A percentile compares a stretch with the other conserved stretches of the same genome.
Evolutionary conservation across 805 yeast species (phyloP).

Genomic region (Candida pini): DNA sequence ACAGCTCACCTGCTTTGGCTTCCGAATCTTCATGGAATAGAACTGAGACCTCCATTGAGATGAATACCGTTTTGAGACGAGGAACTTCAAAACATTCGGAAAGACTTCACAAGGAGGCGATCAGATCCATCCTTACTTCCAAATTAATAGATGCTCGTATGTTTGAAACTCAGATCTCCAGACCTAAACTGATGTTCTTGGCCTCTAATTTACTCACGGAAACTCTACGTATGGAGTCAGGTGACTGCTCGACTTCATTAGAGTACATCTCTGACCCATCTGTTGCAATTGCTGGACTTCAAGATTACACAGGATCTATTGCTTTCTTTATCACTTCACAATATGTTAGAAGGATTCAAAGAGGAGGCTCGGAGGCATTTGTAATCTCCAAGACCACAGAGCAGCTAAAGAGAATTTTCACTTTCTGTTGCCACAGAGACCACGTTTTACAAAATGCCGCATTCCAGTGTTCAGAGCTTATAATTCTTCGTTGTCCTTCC

Average conservation of each 20-base stretch:
- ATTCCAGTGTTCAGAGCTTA: constrained; percentile 62
- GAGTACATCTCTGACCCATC: constrained; percentile 86
- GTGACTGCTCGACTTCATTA: constrained; percentile 74
- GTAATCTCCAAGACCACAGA: constrained; percentile 53
- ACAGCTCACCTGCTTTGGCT: constrained; percentile 82
- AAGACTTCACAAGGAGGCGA: constrained; percentile 63
- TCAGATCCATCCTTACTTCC: constrained; percentile 44
- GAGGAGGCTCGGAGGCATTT: constrained; percentile 50
- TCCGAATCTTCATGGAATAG: constrained; percentile 74
- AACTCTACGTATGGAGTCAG: constrained; percentile 68
- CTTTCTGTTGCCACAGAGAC: constrained; percentile 74
- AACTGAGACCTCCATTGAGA: constrained; percentile 86
- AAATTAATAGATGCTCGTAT: constrained; percentile 41
- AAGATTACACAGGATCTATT: constrained; percentile 60
- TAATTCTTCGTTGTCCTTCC: constrained; percentile 66
- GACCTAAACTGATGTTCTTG: constrained; percentile 80
- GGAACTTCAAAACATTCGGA: constrained; percentile 82
- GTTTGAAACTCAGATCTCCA: constrained; percentile 46
- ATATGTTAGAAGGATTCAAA: constrained; percentile 46
- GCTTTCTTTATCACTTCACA: constrained; percentile 54
- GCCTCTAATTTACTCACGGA: constrained; percentile 80
- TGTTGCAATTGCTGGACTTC: constrained; percentile 58
- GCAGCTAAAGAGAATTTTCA: constrained; percentile 64
- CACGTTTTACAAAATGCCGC: constrained; percentile 74
- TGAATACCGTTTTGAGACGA: constrained; percentile 84